These are phyloP conservation scores for Coprinopsis sp. DNA, from an alignment of 768 basidiomycete species.

Conservation along the genomic window DNA sequence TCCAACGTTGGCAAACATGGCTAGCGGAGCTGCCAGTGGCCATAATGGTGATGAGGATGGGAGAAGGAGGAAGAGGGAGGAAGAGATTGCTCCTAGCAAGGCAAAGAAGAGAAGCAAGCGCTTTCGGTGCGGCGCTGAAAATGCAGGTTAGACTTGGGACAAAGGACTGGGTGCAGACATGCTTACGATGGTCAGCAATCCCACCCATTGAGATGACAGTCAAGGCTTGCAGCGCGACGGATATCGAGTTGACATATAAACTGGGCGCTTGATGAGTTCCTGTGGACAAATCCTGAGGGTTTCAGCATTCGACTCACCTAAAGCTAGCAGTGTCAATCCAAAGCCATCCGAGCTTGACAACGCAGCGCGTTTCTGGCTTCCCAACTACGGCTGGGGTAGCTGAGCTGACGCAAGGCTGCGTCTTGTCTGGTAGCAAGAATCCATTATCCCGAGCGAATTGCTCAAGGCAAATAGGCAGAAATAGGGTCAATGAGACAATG, in stretches of 20 bases:
- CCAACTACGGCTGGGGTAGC: constrained; percentile 12
- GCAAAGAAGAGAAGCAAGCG: constrained; percentile 74
- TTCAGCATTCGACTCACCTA: constrained; percentile 46
- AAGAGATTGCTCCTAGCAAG: constrained; percentile 59
- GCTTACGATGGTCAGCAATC: constrained; percentile 85
- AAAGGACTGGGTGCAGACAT: constrained; percentile 24
- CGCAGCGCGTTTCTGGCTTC: constrained; percentile 49
- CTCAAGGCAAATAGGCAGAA: constrained; percentile 78
- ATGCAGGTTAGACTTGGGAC: constrained; percentile 1
- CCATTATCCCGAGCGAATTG: constrained; percentile 92
- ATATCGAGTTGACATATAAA: constrained; percentile 82
- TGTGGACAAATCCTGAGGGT: neutral
- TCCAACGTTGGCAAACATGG: constrained; percentile 74
- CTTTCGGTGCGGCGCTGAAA: constrained; percentile 63
- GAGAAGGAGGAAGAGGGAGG: constrained; percentile 67
- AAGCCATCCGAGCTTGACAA: constrained; percentile 73
- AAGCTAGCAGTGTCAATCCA: constrained; percentile 94
- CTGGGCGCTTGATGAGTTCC: constrained; percentile 31
- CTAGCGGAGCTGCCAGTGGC: constrained; percentile 62
- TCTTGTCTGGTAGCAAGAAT: constrained; percentile 64
- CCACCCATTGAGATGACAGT: constrained; percentile 93
- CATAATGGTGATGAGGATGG: constrained; percentile 70
- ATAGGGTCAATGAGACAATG: constrained; percentile 74
- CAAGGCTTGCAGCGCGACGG: constrained; percentile 87
- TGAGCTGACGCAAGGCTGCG: constrained; percentile 45